Evolutionary conservation across 1,284 basidiomycete species (phyloP).

Genomic region (Naganishia sp.): DNA sequence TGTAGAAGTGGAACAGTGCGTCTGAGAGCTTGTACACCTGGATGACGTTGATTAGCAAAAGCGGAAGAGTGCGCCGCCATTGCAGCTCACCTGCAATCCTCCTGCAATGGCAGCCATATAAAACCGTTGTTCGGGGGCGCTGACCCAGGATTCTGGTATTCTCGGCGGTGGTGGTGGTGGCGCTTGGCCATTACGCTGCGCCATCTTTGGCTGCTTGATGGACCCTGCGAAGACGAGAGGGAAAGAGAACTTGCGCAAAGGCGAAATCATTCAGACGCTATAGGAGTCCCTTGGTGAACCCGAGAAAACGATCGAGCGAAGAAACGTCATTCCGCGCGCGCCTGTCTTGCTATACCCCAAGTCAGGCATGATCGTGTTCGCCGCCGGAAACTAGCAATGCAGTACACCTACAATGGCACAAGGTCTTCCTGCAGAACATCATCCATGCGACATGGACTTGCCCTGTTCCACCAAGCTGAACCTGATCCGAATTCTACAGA

Average conservation of each 20-base stretch:
- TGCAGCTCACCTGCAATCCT: conserved; percentile 43
- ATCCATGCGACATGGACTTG: too few species aligned
- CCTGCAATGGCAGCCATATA: conserved; percentile 45
- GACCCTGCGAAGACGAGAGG: neutral
- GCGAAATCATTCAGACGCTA: neutral
- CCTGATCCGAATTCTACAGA: too few species aligned
- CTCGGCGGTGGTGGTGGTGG: conserved; percentile 41
- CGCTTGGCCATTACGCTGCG: conserved; percentile 2
- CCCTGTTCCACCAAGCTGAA: too few species aligned
- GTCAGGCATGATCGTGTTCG: neutral
- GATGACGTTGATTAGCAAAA: neutral
- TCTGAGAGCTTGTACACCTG: conserved; percentile 50
- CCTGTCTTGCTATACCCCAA: neutral
- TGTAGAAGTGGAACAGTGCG: conserved; percentile 38
- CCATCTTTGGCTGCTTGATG: neutral
- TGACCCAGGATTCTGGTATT: conserved; percentile 47
- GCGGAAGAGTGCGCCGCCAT: neutral
- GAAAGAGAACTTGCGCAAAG: neutral
- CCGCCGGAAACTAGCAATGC: too few species aligned
- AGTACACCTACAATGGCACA: too few species aligned
- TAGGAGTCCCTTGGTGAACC: neutral
- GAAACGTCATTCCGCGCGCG: neutral
- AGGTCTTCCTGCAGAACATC: too few species aligned
- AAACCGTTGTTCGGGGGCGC: conserved; percentile 47
- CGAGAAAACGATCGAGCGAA: neutral